A percentile compares a stretch with the other conserved stretches of the same genome.
These are phyloP conservation scores for Fusarium pininemorale DNA, from an alignment of 2,329 filamentous ascomycete genomes.

Conservation along the genomic window DNA sequence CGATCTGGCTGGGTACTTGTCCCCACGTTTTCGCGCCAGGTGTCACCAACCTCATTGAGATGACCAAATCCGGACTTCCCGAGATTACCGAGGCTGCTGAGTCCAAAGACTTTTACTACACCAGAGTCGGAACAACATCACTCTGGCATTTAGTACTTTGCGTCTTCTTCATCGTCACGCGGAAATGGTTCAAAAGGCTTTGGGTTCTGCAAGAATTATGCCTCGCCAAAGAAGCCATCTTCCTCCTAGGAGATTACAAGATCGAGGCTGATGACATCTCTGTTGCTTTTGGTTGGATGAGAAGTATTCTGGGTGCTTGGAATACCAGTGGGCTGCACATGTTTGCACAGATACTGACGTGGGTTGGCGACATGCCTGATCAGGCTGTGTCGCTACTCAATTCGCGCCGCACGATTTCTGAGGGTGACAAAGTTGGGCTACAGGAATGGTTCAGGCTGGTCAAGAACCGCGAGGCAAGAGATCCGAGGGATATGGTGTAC, in stretches of 20 bases:
- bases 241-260: neutral
- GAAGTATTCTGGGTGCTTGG: neutral
- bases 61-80: neutral
- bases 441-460: neutral
- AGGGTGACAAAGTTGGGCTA: neutral
- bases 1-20: neutral
- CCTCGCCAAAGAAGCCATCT: neutral
- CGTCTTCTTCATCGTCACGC: neutral
- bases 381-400: neutral
- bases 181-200: neutral
- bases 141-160: neutral
- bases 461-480: neutral
- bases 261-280: neutral
- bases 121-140: neutral
- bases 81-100: neutral
- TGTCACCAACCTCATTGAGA: neutral
- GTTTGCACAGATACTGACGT: neutral
- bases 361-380: neutral
- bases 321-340: neutral
- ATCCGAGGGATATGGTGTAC: neutral
- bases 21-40: neutral
- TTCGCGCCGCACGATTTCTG: neutral
- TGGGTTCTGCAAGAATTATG: neutral
- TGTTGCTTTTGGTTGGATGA: neutral
- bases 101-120: neutral